Conservation (phyloP, 257 asterid genomes). For the Fraxinus americana region DNA sequence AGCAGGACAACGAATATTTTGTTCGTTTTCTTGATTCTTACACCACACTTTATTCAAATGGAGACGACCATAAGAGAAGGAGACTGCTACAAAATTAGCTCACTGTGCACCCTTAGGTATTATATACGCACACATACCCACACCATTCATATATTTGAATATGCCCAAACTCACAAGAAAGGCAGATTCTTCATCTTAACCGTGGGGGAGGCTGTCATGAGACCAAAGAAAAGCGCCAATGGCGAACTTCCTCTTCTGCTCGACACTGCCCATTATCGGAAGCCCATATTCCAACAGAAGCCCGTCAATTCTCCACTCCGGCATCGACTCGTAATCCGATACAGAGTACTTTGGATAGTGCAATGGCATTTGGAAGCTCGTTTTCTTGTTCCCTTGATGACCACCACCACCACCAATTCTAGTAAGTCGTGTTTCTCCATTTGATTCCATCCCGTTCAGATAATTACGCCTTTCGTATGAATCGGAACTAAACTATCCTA, state of each 20-base stretch:
- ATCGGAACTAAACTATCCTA: not conserved
- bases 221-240: slow-evolving; percentile 52
- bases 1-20: too few relatives aligned
- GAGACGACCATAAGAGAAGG: too few relatives aligned
- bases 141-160: too few relatives aligned
- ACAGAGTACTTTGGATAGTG: slow-evolving; percentile 45
- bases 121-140: too few relatives aligned
- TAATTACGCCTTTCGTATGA: not conserved
- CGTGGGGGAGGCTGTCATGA: not conserved
- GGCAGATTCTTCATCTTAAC: not conserved
- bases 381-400: slow-evolving; percentile 14
- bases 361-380: slow-evolving; percentile 48
- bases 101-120: too few relatives aligned
- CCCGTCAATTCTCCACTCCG: slow-evolving; percentile 47
- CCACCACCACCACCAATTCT: slow-evolving; percentile 5
- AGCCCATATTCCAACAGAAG: slow-evolving; percentile 41
- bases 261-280: slow-evolving; percentile 33
- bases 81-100: too few relatives aligned
- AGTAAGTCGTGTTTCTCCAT: not conserved
- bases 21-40: too few relatives aligned
- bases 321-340: slow-evolving; percentile 43
- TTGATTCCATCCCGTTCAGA: not conserved
- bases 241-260: slow-evolving; percentile 48
- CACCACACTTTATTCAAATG: too few relatives aligned
- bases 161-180: not conserved